Conservation (phyloP, 1,139 yeast species). For the Diutina neorugosa region DNA sequence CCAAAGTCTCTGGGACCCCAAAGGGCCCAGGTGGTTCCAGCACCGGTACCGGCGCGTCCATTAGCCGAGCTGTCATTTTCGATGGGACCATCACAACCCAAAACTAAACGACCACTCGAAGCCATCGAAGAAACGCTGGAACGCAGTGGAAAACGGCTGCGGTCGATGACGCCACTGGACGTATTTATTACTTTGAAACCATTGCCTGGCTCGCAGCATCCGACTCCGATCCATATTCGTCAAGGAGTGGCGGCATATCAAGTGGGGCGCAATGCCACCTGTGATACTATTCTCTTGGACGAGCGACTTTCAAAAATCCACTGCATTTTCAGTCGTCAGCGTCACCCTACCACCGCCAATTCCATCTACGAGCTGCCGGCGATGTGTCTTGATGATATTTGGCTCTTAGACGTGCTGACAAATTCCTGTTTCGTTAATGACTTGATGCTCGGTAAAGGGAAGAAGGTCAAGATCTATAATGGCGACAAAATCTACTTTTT, state of each 20-base stretch:
- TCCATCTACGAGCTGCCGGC: constrained; percentile 58
- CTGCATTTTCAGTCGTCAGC: constrained; percentile 51
- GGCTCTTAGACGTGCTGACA: constrained; percentile 72
- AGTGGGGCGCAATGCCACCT: constrained; percentile 52
- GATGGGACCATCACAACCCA: neutral
- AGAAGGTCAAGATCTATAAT: constrained; percentile 46
- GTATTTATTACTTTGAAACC: constrained; percentile 24
- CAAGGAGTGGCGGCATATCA: constrained; percentile 54
- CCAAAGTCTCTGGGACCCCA: neutral
- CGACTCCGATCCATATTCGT: constrained; percentile 39
- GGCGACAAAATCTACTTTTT: constrained; percentile 60
- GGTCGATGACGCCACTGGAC: constrained; percentile 11
- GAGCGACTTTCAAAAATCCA: constrained; percentile 76
- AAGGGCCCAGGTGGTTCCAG: neutral
- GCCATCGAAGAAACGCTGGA: neutral
- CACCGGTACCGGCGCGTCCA: neutral
- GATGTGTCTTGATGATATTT: constrained; percentile 56
- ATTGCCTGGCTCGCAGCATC: constrained; percentile 15
- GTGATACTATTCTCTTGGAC: constrained; percentile 51
- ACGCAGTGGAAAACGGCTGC: neutral
- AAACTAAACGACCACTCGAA: neutral
- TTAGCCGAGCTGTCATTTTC: neutral
- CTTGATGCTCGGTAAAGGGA: constrained; percentile 44
- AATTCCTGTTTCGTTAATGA: constrained; percentile 69
- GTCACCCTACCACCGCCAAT: constrained; percentile 41